phyloP scores from a whole-genome alignment of 306 rosid genomes.

The Malus asiatica region DNA sequence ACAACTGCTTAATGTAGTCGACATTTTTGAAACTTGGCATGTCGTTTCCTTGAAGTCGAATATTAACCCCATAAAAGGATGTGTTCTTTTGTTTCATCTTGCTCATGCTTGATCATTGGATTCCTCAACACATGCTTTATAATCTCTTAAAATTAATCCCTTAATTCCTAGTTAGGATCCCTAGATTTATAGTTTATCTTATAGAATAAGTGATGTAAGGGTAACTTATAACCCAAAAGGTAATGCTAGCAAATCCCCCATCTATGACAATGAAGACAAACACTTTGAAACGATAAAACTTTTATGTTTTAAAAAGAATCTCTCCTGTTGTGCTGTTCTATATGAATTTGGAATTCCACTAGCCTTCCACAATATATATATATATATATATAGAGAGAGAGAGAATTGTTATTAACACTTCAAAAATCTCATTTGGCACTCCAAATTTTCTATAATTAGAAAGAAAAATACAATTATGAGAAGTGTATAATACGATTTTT shows the following conservation, averaged over 20 bases:
- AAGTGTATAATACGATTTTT: too few species aligned
- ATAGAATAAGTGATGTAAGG: not conserved
- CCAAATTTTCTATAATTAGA: too few species aligned
- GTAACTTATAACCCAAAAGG: conserved; percentile 9
- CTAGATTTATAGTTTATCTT: conserved; percentile 15
- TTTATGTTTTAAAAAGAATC: not conserved
- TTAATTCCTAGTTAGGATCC: conserved; percentile 43
- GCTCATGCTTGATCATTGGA: conserved; percentile 49
- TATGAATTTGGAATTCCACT: conserved; percentile 22
- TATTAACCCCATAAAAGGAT: conserved; percentile 30
- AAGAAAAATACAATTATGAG: too few species aligned
- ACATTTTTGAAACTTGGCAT: conserved; percentile 37
- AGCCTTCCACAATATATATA: not conserved
- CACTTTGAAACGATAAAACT: conserved; percentile 14
- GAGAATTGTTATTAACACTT: too few species aligned
- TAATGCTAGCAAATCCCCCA: not conserved
- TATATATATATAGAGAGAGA: too few species aligned
- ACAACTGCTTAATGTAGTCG: conserved; percentile 16
- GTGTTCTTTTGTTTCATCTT: conserved; percentile 38
- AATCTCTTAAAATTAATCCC: conserved; percentile 15
- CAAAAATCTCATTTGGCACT: too few species aligned
- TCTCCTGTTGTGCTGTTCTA: conserved; percentile 21
- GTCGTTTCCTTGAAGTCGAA: conserved; percentile 31
- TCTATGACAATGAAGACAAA: conserved; percentile 7
- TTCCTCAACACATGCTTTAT: conserved; percentile 45